Evolutionary conservation across 495 filamentous ascomycete species (phyloP).

Genomic region (Neurospora sp.): DNA sequence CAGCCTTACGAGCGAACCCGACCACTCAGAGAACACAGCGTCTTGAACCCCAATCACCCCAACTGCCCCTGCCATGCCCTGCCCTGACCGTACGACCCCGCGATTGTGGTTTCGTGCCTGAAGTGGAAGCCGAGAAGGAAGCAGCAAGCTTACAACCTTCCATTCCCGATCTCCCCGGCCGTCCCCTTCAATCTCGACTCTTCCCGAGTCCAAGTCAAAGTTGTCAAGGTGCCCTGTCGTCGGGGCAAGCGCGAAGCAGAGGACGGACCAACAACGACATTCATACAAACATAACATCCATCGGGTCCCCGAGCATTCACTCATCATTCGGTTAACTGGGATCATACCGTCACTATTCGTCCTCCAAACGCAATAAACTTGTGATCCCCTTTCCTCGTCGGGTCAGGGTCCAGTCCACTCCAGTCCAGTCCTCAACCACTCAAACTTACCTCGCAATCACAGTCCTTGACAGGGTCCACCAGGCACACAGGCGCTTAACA

Average conservation of each 20-base stretch:
- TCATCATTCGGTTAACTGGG: neutral
- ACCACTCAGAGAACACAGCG: neutral
- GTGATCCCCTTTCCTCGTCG: neutral
- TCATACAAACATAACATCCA: neutral
- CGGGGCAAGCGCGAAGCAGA: neutral
- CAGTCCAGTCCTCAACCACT: neutral
- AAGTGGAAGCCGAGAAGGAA: neutral
- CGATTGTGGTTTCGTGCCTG: neutral
- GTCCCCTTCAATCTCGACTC: neutral
- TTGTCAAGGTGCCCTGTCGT: neutral
- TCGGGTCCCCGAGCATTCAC: neutral
- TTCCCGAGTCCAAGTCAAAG: neutral
- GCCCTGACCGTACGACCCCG: conserved; percentile 2
- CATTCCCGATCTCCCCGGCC: neutral
- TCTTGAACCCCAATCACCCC: neutral
- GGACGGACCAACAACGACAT: neutral
- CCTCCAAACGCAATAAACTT: neutral
- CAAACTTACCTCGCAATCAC: neutral
- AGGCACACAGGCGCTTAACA: neutral
- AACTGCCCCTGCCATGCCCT: conserved; percentile 1
- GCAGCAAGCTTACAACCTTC: neutral
- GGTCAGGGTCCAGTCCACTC: neutral
- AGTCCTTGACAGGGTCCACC: neutral
- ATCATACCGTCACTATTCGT: neutral
- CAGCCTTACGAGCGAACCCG: neutral